Conservation (phyloP, 2,329 filamentous ascomycete species). For the Orbilia oligospora region DNA sequence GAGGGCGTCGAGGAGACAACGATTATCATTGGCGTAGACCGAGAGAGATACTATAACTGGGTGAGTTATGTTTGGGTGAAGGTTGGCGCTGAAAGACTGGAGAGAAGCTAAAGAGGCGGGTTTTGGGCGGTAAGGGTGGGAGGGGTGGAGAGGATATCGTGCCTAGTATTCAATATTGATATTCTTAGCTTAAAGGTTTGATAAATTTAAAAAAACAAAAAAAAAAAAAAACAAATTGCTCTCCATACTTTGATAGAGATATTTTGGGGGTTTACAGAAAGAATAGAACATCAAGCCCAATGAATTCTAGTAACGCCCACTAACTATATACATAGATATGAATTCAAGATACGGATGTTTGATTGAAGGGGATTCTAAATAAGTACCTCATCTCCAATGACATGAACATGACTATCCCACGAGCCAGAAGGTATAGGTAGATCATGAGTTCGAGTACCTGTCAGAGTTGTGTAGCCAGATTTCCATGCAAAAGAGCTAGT, state of each 20-base stretch:
- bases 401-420: conserved; percentile 65
- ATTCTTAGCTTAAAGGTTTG: background rate
- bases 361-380: background rate
- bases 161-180: conserved; percentile 12
- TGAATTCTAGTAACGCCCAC: no score
- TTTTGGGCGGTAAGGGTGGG: conserved; percentile 61
- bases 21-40: conserved; percentile 65
- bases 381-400: conserved; percentile 63
- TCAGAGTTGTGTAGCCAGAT: background rate
- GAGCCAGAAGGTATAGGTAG: conserved; percentile 61
- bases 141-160: conserved; percentile 59
- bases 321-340: no score
- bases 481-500: background rate
- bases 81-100: conserved; percentile 63
- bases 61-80: conserved; percentile 63
- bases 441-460: background rate
- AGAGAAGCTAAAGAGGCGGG: conserved; percentile 61
- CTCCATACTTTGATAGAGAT: no score
- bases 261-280: no score
- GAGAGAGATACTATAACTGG: conserved; percentile 65
- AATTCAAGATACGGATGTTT: no score
- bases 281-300: no score
- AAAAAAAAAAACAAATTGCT: no score
- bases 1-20: conserved; percentile 65
- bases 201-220: no score